Percentiles rank a stretch among this genome's conserved stretches.
phyloP scores from a whole-genome alignment of 1,139 yeast genomes.

The Saccharomyces pastorianus region DNA sequence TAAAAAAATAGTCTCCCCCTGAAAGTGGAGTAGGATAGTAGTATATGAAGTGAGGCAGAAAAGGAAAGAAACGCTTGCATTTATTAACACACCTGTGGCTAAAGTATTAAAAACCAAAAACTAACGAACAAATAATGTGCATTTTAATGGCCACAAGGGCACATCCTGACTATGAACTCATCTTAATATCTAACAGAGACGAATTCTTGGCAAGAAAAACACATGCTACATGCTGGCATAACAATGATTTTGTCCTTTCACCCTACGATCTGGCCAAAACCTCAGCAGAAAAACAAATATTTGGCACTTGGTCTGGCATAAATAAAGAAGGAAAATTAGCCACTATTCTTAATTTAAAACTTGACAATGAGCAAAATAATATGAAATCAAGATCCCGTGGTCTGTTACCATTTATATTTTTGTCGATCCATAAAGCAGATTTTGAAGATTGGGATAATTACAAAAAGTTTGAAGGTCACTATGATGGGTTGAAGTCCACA shows the following conservation, averaged over 20 bases:
- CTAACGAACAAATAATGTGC: slow-evolving; percentile 42
- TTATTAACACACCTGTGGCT: not conserved
- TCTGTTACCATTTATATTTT: slow-evolving; percentile 51
- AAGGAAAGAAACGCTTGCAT: not conserved
- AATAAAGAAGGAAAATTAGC: slow-evolving; percentile 57
- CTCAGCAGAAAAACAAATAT: slow-evolving; percentile 35
- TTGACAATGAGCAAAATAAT: slow-evolving; percentile 29
- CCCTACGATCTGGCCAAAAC: slow-evolving; percentile 70
- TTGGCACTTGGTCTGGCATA: slow-evolving; percentile 91
- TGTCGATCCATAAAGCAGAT: slow-evolving; percentile 35
- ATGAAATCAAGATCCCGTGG: slow-evolving; percentile 56
- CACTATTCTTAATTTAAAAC: slow-evolving; percentile 58
- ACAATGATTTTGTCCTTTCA: slow-evolving; percentile 42
- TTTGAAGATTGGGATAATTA: slow-evolving; percentile 41
- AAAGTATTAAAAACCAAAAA: not conserved
- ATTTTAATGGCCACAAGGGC: slow-evolving; percentile 51
- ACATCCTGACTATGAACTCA: slow-evolving; percentile 60
- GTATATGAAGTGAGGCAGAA: not conserved
- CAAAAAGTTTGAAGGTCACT: slow-evolving; percentile 21
- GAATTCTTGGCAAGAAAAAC: slow-evolving; percentile 75
- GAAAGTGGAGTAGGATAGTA: not conserved
- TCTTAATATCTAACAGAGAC: slow-evolving; percentile 76
- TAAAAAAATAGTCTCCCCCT: not conserved
- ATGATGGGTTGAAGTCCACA: slow-evolving; percentile 37
- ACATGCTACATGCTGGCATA: slow-evolving; percentile 47